Conservation (phyloP, 768 basidiomycete genomes). For the Pulveroboletus sp. region DNA sequence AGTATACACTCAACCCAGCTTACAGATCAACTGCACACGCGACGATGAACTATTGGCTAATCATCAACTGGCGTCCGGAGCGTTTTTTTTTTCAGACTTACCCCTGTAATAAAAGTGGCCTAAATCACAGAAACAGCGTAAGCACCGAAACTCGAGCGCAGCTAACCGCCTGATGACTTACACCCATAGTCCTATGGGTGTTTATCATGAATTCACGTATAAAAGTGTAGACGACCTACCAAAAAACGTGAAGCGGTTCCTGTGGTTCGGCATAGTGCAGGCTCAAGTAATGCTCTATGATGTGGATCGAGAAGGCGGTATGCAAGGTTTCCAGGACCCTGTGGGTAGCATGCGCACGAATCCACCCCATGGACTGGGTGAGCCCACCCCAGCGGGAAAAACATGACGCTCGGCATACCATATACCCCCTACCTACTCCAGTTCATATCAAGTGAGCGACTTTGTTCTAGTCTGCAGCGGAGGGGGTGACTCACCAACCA, state of each 20-base stretch:
- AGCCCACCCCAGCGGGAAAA: not conserved
- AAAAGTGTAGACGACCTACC: slow-evolving; percentile 2
- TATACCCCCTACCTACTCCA: slow-evolving; percentile 7
- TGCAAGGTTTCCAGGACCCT: slow-evolving; percentile 17
- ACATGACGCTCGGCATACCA: slow-evolving; percentile 2
- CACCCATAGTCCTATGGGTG: slow-evolving; percentile 9
- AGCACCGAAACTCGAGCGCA: not conserved
- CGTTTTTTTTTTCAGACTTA: not conserved
- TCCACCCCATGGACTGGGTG: too few relatives aligned
- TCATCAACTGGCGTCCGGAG: not conserved
- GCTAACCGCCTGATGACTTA: not conserved
- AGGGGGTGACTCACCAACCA: too few relatives aligned
- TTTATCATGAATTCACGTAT: not conserved
- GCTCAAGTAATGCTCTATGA: slow-evolving; percentile 15
- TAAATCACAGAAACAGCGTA: not conserved
- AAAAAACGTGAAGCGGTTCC: slow-evolving; percentile 1
- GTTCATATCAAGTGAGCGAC: not conserved
- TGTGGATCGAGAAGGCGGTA: slow-evolving; percentile 8
- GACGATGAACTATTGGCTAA: not conserved
- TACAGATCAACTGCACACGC: slow-evolving; percentile 5
- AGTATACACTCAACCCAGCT: not conserved
- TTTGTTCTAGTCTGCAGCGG: too few relatives aligned
- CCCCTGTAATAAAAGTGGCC: slow-evolving; percentile 9
- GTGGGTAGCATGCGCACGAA: not conserved
- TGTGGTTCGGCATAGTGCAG: slow-evolving; percentile 6